Evolutionary conservation across 495 filamentous ascomycete genomes (phyloP), one percentile per base, ranked within the genome.

Genomic region (Xeromyces bisporus): DNA sequence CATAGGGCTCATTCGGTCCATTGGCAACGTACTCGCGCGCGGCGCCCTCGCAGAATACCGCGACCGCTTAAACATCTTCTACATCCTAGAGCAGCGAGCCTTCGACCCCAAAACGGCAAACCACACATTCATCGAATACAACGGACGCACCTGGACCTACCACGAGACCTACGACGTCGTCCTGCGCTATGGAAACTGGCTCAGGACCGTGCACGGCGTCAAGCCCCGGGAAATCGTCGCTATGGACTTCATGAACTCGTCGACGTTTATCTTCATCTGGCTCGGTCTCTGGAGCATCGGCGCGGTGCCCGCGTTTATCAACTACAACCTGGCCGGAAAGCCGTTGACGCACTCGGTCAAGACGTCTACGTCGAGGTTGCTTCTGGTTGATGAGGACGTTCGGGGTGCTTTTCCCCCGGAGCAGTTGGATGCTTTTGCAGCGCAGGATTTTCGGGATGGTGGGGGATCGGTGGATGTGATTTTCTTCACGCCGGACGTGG

Each of bases 211-310:
- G n/a, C 67, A 77, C 24, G 65, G 64, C 2, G 60, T 96, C 26
- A 72, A 74, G 39, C 66, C 73, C 23, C 70, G 70, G 38, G 82
- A 94, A 28, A 70, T 96, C 28, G 80, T 97, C 2, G 87, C 86
- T 0, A 62, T 97, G 44, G 73, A 93, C 51, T 80, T 86, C 40
- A 79, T 78, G 57, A 97, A 97, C 44, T 80, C 72, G 15, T 75
- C 81, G 9, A 67, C 69, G 3, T 89, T 86, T 43, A 40, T 93
- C 7, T 91, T 92, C 56, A 35, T 93, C n/a, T 69, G 73, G 59
- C 62, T 92, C 14, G 89, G 77, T 0, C 52, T 94, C 18, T 94
- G 87, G 86, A 73, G 75, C 11, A 72, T 96, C 24, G 89, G 89
- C 0, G 86, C 81, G 0, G 69, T 68, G 15, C 85, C 87, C n/a